Conservation (phyloP, 257 asterid species). For the Plantago ovata region DNA sequence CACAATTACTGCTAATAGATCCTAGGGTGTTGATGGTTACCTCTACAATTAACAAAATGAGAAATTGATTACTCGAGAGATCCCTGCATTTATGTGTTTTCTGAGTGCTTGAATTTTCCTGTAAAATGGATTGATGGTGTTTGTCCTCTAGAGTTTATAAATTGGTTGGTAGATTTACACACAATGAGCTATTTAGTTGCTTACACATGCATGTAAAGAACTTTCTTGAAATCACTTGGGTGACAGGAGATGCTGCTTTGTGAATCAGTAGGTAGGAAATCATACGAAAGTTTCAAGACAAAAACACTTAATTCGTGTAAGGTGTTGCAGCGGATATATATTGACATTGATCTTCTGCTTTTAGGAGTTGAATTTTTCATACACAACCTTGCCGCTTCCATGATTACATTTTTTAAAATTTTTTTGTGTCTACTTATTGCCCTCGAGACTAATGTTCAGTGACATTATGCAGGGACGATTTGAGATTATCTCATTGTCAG, state of each 20-base stretch:
- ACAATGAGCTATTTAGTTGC: too few species aligned
- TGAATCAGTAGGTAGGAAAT: not conserved
- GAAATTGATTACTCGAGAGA: too few species aligned
- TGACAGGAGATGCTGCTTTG: not conserved
- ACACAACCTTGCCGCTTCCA: not conserved
- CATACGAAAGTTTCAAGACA: not conserved
- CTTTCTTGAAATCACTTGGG: too few species aligned
- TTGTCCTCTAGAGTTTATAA: too few species aligned
- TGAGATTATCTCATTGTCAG: conserved; percentile 71
- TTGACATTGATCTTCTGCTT: not conserved
- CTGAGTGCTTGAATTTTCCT: too few species aligned
- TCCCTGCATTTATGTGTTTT: too few species aligned
- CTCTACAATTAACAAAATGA: too few species aligned
- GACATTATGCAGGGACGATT: conserved; percentile 72
- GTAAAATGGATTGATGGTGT: too few species aligned
- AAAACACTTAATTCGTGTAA: not conserved
- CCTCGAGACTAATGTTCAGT: not conserved
- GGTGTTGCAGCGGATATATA: not conserved
- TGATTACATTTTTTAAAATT: not conserved
- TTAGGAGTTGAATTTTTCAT: not conserved
- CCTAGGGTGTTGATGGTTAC: too few species aligned
- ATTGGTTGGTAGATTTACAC: too few species aligned
- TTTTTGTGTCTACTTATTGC: not conserved
- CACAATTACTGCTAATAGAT: too few species aligned
- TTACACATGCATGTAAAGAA: too few species aligned